A percentile compares a stretch with the other conserved stretches of the same genome.
Evolutionary conservation across 2,329 filamentous ascomycete genomes (phyloP).

Genomic region (Diaporthe batatas): DNA sequence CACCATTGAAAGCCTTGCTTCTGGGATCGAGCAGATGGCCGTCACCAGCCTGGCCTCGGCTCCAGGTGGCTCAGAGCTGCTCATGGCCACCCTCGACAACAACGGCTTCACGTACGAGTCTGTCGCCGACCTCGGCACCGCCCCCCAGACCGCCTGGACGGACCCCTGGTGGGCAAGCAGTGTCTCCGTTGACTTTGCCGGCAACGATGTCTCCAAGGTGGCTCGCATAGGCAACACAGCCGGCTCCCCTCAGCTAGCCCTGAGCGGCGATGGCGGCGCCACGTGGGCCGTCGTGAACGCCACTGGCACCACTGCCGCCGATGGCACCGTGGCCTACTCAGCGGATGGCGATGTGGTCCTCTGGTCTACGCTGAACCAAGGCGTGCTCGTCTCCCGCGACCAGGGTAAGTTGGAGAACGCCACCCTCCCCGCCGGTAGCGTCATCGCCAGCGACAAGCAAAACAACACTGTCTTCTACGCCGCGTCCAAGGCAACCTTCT

Average conservation of each 20-base stretch:
- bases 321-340: slow-evolving; percentile 63
- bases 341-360: slow-evolving; percentile 64
- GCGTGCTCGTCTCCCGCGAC: slow-evolving; percentile 58
- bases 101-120: slow-evolving; percentile 64
- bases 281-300: slow-evolving; percentile 62
- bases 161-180: slow-evolving; percentile 58
- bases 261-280: slow-evolving; percentile 64
- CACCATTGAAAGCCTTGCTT: slow-evolving; percentile 63
- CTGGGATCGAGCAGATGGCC: slow-evolving; percentile 68
- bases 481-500: slow-evolving; percentile 60
- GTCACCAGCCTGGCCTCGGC: slow-evolving; percentile 64
- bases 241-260: slow-evolving; percentile 59
- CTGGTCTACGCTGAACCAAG: slow-evolving; percentile 58
- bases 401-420: slow-evolving; percentile 60
- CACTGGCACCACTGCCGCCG: slow-evolving; percentile 56
- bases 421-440: slow-evolving; percentile 58
- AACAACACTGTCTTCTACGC: slow-evolving; percentile 67
- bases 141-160: slow-evolving; percentile 62
- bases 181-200: slow-evolving; percentile 57
- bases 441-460: slow-evolving; percentile 68
- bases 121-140: slow-evolving; percentile 53
- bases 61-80: slow-evolving; percentile 63
- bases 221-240: slow-evolving; percentile 64
- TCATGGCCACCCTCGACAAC: slow-evolving; percentile 65
- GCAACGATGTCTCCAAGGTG: slow-evolving; percentile 59